Evolutionary conservation across 225 moss, liverwort and hornwort species (phyloP), one percentile per base, ranked within the genome.

Genomic region (Climacium dendroides): DNA sequence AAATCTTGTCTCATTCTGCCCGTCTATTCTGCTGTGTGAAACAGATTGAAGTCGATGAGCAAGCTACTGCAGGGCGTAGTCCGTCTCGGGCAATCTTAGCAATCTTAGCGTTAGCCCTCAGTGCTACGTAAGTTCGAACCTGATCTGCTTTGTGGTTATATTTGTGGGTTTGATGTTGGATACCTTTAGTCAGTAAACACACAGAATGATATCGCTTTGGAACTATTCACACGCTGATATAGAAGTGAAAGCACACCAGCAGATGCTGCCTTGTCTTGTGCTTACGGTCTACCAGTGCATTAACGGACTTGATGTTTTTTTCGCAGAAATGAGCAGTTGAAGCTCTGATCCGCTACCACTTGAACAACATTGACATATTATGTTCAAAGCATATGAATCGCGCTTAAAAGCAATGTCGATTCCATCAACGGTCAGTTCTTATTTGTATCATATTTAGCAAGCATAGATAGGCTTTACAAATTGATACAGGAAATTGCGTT

Each of bases 241-340:
- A 67, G 47, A 48, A 45, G 37, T 43, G 55, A 30, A 47, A 16
- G 52, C 29, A 26, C 13, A 29, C 28, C n/a, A 23, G 52, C 14
- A 74, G 54, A 53, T 67, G 47, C 28, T 83, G 55, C 45, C 35
- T 77, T 77, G 47, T 57, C 28, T 75, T 77, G 37, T 29, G 26
- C 55, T 57, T 78, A 57, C 39, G 14, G 76, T 61, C 24, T 81
- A 83, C 60, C 24, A 72, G 48, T 78, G 39, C 29, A 63, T 19
- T 39, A 67, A 82, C 60, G 16, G 65, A 78, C 37, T 43, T 72
- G 53, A 52, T 55, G 61, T 29, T 16, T 9, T 43, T 70, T 37
- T 62, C 59, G 58, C 90, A 92, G 92, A 88, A 81, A 50, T 55
- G 78, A 90, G 84, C 84, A 88, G 88, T 82, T 84, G 81, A 84